Conservation (phyloP, 768 basidiomycete genomes). For the Naematelia encephala region DNA sequence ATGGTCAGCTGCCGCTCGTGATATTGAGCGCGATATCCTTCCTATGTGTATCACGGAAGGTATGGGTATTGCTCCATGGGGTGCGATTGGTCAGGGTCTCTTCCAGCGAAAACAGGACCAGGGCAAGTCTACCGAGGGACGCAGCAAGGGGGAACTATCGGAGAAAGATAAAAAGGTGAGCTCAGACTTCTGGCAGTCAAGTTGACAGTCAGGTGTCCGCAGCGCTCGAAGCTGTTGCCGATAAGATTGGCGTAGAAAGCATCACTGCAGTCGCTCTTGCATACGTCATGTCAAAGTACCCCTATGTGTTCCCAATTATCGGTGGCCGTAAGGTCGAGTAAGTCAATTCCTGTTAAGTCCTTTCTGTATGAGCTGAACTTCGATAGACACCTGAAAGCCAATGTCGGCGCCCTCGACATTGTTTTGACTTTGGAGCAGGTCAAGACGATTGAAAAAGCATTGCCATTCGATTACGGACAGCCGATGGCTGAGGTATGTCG, state of each 20-base stretch:
- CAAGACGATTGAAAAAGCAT: constrained; percentile 22
- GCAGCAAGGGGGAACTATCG: constrained; percentile 5
- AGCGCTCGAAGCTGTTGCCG: constrained; percentile 30
- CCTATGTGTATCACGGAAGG: constrained; percentile 50
- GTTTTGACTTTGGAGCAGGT: constrained; percentile 29
- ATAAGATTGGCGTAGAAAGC: constrained; percentile 23
- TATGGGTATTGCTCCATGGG: constrained; percentile 55
- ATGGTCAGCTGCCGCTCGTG: constrained; percentile 45
- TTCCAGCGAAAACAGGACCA: constrained; percentile 52
- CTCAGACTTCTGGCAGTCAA: constrained; percentile 11
- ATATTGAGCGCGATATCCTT: constrained; percentile 59
- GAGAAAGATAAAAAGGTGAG: constrained; percentile 27
- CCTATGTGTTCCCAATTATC: constrained; percentile 40
- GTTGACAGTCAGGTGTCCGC: constrained; percentile 12
- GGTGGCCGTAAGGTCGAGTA: constrained; percentile 38
- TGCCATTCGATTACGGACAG: constrained; percentile 26
- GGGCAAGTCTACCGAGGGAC: constrained; percentile 23
- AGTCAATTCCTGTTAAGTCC: background rate
- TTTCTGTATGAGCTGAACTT: background rate
- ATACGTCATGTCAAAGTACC: constrained; percentile 14
- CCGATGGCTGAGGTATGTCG: constrained; percentile 8
- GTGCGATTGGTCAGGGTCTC: constrained; percentile 53
- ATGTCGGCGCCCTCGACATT: constrained; percentile 25
- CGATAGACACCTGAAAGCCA: constrained; percentile 25
- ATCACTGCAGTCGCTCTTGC: constrained; percentile 12